Evolutionary conservation across 2,329 filamentous ascomycete species (phyloP).

Genomic region (Fusarium bulbicola): DNA sequence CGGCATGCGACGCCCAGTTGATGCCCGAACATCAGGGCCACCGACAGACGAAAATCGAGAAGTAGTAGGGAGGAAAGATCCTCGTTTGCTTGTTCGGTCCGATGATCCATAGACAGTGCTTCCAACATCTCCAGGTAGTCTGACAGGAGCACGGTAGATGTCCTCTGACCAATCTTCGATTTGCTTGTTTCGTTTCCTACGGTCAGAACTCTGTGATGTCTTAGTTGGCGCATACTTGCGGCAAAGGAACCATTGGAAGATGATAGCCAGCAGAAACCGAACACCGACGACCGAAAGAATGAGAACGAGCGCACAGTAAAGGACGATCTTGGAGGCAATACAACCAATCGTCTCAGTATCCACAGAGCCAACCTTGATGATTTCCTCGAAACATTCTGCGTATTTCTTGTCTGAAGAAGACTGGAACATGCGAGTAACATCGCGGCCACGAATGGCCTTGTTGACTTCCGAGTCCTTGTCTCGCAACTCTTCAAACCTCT

Average conservation of each 20-base stretch:
- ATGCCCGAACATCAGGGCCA: conserved; percentile 69
- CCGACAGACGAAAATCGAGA: conserved; percentile 95
- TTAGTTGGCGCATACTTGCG: conserved; percentile 85
- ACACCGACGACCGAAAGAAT: conserved; percentile 88
- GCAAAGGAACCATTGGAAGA: conserved; percentile 97
- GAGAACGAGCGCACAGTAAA: conserved; percentile 91
- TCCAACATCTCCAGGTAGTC: conserved; percentile 78
- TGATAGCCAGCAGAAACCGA: conserved; percentile 87
- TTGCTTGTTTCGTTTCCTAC: conserved; percentile 86
- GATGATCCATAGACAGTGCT: conserved; percentile 67
- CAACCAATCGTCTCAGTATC: conserved; percentile 97
- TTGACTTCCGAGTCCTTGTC: conserved; percentile 69
- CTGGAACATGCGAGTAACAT: conserved; percentile 90
- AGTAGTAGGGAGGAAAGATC: conserved; percentile 90
- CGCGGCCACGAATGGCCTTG: conserved; percentile 77
- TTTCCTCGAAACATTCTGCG: conserved; percentile 88
- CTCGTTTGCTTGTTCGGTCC: conserved; percentile 81
- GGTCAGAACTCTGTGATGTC: conserved; percentile 82
- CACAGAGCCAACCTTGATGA: conserved; percentile 94
- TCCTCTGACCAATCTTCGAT: conserved; percentile 99
- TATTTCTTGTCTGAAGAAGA: conserved; percentile 79
- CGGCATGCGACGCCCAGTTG: conserved; percentile 64
- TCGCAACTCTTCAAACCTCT: conserved; percentile 81
- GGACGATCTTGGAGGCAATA: conserved; percentile 95
- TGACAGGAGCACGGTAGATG: conserved; percentile 90